Base-by-base conservation (phyloP, 176 grass and related monocot genomes). In the Aegilops bicornis region DNA sequence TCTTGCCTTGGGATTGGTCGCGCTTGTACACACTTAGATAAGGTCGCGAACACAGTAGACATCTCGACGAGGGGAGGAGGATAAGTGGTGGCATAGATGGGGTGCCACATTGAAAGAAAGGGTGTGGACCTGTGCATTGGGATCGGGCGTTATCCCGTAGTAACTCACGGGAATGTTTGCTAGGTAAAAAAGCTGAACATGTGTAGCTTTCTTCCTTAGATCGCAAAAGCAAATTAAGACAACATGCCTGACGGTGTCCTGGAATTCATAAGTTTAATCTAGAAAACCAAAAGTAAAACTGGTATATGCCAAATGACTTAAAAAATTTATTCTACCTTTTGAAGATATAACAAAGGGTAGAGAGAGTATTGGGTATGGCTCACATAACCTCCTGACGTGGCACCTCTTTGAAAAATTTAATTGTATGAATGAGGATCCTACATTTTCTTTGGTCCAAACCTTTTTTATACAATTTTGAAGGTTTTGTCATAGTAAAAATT, bases 381-480 rank as follows among this genome's bases (percentile, higher is more conserved):
- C 59, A 85, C 81, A 84, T 90, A 91, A 87, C 63, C 80, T 81
- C 88, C 92, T 14, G 89, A 91, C 74, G 11, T 85, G 32, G 81
- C 90, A 54, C 91, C 91, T 37, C 70, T 90, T 83, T 92, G 24
- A 93, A 98, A 87, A 92, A 3, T 81, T 63, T 59, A 82, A 71
- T 37, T 80, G 37, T 90, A 92, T 76, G 96, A 98, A 84, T 91
- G 93, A 86, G 96, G 93, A 31, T 90, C 89, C n/a, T 98, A 93
- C 78, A 45, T 89, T 76, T 93, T 82, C 80, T 95, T 98, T 39
- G 91, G 95, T 86, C 81, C 89, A 33, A 94, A 58, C 63, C 79
- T 83, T 61, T 98, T 91, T 93, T 89, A 92, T 25, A 92, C 93
- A 25, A 70, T 92, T 84, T 83, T 79, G 23, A 95, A 98, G 93